A percentile compares a stretch with the other conserved stretches of the same genome.
These are phyloP conservation scores for Daldinia sp. DNA, from an alignment of 2,329 filamentous ascomycete species.

Conservation along the genomic window DNA sequence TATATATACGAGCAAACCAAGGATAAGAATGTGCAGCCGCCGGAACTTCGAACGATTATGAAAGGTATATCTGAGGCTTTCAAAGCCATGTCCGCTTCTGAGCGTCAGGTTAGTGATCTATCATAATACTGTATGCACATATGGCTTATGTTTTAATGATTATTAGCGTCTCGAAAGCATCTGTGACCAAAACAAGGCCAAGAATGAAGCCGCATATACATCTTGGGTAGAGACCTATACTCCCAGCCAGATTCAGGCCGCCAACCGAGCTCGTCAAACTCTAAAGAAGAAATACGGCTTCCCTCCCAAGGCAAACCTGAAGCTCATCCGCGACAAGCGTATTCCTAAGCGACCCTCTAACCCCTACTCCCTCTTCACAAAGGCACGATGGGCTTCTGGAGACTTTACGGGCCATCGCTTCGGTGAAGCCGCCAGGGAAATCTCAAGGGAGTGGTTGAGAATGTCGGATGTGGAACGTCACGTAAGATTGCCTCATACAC, in stretches of 20 bases:
- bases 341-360: constrained; percentile 51
- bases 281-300: constrained; percentile 51
- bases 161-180: constrained; percentile 49
- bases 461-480: constrained; percentile 54
- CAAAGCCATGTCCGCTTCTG: constrained; percentile 51
- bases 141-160: constrained; percentile 25
- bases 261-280: constrained; percentile 57
- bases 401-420: constrained; percentile 28
- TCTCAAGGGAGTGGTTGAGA: constrained; percentile 54
- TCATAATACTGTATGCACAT: neutral
- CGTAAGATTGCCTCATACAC: constrained; percentile 44
- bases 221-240: constrained; percentile 59
- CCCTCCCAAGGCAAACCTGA: constrained; percentile 33
- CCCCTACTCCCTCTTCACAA: constrained; percentile 51
- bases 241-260: constrained; percentile 51
- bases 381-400: constrained; percentile 49
- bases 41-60: constrained; percentile 39
- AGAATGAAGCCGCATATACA: constrained; percentile 53
- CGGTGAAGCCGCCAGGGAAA: constrained; percentile 35
- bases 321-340: constrained; percentile 56
- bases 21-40: constrained; percentile 19
- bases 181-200: constrained; percentile 51
- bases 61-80: constrained; percentile 46
- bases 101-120: constrained; percentile 54
- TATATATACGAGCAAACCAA: constrained; percentile 48